Base-by-base conservation (phyloP, 2,329 filamentous ascomycete species). In the Cladophialophora immunda region DNA sequence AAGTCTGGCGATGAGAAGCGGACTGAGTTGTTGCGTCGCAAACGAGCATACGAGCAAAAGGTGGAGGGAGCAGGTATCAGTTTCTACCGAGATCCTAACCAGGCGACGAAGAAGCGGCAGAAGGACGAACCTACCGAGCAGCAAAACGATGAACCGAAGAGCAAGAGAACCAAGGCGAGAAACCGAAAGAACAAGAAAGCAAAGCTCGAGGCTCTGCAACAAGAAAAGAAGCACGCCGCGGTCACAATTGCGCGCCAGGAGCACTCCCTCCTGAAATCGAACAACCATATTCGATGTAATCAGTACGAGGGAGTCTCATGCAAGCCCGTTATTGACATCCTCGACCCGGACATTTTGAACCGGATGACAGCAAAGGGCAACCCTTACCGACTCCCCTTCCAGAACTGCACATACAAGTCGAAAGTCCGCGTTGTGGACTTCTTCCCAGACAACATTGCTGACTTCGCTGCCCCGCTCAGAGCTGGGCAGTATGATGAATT, bases 371-470 rank as follows among this genome's bases (percentile, higher is more conserved):
- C 83, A 7, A 79, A 76, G 1, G 81, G 81, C 2, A 75, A 80
- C n/a, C 70, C 76, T 25, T 82, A 82, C 65, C 75, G 73, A 2
- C 74, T 94, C 0, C 92, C 93, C 0, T 97, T 97, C 73, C 83
- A 89, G 64, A 93, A 94, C 74, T 81, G 85, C 64, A 91, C 88
- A 50, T 93, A 93, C 75, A 87, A 88, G 55, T 62, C 61, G 32
- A 82, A 87, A 25, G 89, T 92, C 38, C 89, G 92, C n/a, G 89
- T 97, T 1, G 85, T 97, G 38, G 92, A 97, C 78, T 97, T 92
- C 76, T 87, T 85, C 65, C 94, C 94, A 0, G 79, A 83, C 2
- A 83, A 83, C 0, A 80, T 97, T 1, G 85, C 89, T 69, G 87
- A 94, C 65, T 97, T 97, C 76, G 82, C 90, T 2, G 73, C 82